phyloP scores from a whole-genome alignment of 1,139 yeast species.

The Pichiaceae sp. region DNA sequence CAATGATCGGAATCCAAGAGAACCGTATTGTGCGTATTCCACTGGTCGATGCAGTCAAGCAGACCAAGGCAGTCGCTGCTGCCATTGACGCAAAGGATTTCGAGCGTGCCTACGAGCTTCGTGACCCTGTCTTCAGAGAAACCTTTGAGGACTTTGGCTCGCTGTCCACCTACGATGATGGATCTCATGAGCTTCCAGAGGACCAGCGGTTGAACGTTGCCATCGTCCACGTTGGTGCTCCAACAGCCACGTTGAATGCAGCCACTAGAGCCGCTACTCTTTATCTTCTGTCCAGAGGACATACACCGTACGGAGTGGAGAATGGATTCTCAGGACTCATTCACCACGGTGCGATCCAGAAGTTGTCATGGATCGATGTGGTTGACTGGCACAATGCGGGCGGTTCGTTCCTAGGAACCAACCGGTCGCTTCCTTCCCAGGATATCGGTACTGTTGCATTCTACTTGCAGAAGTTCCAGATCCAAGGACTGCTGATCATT shows the following conservation, averaged over 20 bases:
- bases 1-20: conserved; percentile 86
- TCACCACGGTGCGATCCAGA: conserved; percentile 67
- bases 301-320: conserved; percentile 76
- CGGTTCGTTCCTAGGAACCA: conserved; percentile 94
- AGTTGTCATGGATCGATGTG: conserved; percentile 76
- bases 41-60: conserved; percentile 78
- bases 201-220: conserved; percentile 59
- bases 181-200: conserved; percentile 36
- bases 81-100: conserved; percentile 78
- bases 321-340: conserved; percentile 92
- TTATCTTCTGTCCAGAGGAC: conserved; percentile 87
- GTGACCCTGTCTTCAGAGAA: conserved; percentile 84
- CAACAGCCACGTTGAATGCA: conserved; percentile 93
- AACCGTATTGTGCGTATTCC: conserved; percentile 80
- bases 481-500: conserved; percentile 80
- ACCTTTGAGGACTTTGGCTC: conserved; percentile 65
- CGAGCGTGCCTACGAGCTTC: conserved; percentile 73
- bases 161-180: conserved; percentile 62
- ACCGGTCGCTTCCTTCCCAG: conserved; percentile 72
- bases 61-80: conserved; percentile 79
- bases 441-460: conserved; percentile 86
- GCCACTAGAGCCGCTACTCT: conserved; percentile 89
- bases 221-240: conserved; percentile 89
- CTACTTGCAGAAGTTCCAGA: conserved; percentile 74
- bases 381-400: conserved; percentile 88